Evolutionary conservation across 257 asterid species (phyloP).

Genomic region (Forsythia viridissima): DNA sequence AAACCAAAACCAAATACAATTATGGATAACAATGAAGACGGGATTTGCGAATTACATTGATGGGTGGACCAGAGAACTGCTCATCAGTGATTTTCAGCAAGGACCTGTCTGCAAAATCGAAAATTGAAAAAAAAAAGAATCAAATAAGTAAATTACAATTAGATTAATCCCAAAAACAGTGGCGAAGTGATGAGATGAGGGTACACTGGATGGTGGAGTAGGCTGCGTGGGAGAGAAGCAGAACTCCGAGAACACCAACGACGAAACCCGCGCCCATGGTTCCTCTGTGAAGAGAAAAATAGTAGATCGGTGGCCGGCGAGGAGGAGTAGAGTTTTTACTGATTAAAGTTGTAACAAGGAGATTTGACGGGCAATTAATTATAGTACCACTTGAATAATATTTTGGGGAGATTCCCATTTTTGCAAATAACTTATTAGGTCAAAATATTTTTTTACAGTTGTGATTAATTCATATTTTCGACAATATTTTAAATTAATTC

Average conservation of each 20-base stretch:
- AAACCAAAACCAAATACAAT: neutral
- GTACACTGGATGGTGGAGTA: conserved; percentile 86
- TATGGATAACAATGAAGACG: neutral
- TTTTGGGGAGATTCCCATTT: too few relatives aligned
- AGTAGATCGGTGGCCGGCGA: conserved; percentile 33
- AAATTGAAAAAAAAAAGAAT: neutral
- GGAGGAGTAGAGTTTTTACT: neutral
- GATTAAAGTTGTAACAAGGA: neutral
- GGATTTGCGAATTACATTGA: conserved; percentile 49
- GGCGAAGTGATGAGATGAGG: neutral
- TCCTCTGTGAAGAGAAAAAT: conserved; percentile 14
- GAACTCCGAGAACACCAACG: conserved; percentile 76
- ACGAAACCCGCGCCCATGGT: conserved; percentile 70
- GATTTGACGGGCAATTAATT: neutral
- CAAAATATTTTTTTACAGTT: too few relatives aligned
- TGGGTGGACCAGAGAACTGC: conserved; percentile 77
- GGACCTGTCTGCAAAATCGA: conserved; percentile 68
- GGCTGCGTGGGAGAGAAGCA: conserved; percentile 69
- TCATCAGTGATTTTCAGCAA: conserved; percentile 93
- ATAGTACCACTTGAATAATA: too few relatives aligned
- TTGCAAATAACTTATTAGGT: too few relatives aligned
- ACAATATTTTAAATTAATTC: too few relatives aligned
- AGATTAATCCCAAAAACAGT: neutral
- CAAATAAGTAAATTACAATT: neutral
- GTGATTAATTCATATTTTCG: too few relatives aligned